Evolutionary conservation across 768 basidiomycete genomes (phyloP).

Genomic region (Fibroporia radiculosa): DNA sequence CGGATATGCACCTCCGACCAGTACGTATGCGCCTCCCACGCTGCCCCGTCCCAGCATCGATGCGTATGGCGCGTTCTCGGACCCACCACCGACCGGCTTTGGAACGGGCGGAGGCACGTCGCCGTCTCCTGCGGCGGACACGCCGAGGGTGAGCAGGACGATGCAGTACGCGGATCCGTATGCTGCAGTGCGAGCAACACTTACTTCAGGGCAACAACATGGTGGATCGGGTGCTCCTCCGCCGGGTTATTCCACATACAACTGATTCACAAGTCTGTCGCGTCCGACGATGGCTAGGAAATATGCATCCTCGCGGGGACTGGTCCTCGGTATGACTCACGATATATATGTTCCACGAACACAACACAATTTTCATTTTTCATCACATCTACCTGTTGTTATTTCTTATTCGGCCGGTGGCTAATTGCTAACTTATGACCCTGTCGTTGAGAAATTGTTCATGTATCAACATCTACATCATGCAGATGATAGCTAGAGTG

Average conservation of each 20-base stretch:
- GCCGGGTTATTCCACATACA: constrained; percentile 12
- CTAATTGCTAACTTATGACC: constrained; percentile 14
- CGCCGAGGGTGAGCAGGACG: constrained; percentile 69
- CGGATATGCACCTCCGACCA: constrained; percentile 19
- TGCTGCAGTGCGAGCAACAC: constrained; percentile 60
- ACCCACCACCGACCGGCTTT: constrained; percentile 77
- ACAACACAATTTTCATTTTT: neutral
- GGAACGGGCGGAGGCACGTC: constrained; percentile 35
- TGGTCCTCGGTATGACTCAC: too few species aligned
- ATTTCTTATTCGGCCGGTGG: neutral
- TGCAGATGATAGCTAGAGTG: too few species aligned
- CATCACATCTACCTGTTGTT: neutral
- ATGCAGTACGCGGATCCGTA: constrained; percentile 92
- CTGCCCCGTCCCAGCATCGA: constrained; percentile 57
- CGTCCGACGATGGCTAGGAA: too few species aligned
- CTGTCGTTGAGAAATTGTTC: neutral
- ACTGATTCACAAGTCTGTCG: too few species aligned
- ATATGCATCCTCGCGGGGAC: too few species aligned
- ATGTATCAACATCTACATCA: neutral
- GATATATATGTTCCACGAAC: neutral
- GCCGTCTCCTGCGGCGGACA: constrained; percentile 21
- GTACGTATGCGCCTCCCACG: constrained; percentile 15
- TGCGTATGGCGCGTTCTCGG: constrained; percentile 85
- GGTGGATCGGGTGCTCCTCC: constrained; percentile 5
- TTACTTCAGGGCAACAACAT: constrained; percentile 10